Evolutionary conservation across 768 basidiomycete genomes (phyloP), one percentile per base, ranked within the genome.

Genomic region (Amanita rimosa): DNA sequence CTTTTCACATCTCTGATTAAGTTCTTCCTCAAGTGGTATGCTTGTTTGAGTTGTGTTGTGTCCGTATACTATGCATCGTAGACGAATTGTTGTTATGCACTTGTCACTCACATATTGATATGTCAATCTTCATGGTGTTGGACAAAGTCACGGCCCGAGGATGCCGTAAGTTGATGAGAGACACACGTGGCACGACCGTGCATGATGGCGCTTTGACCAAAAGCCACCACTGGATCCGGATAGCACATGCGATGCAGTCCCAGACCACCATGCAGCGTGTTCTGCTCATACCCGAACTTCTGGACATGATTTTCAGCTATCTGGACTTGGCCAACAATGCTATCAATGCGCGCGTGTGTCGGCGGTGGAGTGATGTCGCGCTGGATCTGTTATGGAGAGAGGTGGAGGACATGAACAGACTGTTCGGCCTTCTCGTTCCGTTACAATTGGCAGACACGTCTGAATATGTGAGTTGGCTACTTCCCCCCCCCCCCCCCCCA

Each of bases 351-450:
- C 61, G 64, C 26, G 78, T 82, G 13, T 83, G 75, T 66, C 79
- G 70, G 54, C 55, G 51, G 41, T 84, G 82, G 82, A 76, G 74
- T 1, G 70, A 75, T 9, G 60, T 76, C 21, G 76, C 79, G 1
- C 60, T 83, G 48, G 74, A 81, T 55, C 55, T 64, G n/a, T 57
- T 83, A 0, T 84, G 82, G 82, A 67, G 62, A 46, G 70, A 78
- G 1, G 70, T 81, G 6, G 60, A 67, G 44, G 67, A 74, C 51
- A 58, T 78, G 1, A 46, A 61, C 26, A 64, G 62, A 8, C 64
- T 83, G 6, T 74, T 83, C 53, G 54, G 59, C 10, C 49, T 79
- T 3, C 67, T 83, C 8, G 70, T 70, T 9, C 76, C 79, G 0
- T 62, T 79, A 48, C 52, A 57, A 10, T 53, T 37, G 21, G 33